Conservation (phyloP, 345 rosid species). For the Rhodomyrtus tomentosa region DNA sequence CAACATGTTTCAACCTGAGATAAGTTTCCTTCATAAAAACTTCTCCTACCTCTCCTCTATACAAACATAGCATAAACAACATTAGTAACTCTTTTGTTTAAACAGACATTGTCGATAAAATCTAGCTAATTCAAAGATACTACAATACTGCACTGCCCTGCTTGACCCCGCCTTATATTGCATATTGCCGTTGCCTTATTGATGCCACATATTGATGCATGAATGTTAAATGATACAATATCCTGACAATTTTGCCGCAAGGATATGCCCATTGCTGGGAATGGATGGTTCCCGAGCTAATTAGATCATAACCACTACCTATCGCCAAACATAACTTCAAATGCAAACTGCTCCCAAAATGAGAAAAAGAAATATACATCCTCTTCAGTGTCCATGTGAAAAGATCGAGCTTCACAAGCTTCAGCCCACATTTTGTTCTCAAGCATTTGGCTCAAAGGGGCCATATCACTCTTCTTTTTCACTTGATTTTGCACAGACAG, state of each 20-base stretch:
- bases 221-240: not conserved
- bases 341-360: not conserved
- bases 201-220: not conserved
- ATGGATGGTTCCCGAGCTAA: not conserved
- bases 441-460: not conserved
- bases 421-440: not conserved
- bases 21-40: not conserved
- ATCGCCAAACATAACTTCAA: not conserved
- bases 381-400: not conserved
- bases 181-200: not conserved
- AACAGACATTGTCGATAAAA: not conserved
- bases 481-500: not conserved
- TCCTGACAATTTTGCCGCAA: not conserved
- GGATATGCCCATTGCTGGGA: not conserved
- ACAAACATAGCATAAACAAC: not conserved
- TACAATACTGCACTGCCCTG: not conserved
- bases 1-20: not conserved
- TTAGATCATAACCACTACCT: not conserved
- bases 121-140: not conserved
- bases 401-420: not conserved
- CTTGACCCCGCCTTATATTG: not conserved
- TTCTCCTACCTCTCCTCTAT: not conserved
- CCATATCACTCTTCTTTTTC: rapidly evolving
- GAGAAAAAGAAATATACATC: not conserved
- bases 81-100: not conserved